A percentile compares a stretch with the other conserved stretches of the same genome.
phyloP scores from a whole-genome alignment of 2,329 filamentous ascomycete species.

The Diaporthe velutina region DNA sequence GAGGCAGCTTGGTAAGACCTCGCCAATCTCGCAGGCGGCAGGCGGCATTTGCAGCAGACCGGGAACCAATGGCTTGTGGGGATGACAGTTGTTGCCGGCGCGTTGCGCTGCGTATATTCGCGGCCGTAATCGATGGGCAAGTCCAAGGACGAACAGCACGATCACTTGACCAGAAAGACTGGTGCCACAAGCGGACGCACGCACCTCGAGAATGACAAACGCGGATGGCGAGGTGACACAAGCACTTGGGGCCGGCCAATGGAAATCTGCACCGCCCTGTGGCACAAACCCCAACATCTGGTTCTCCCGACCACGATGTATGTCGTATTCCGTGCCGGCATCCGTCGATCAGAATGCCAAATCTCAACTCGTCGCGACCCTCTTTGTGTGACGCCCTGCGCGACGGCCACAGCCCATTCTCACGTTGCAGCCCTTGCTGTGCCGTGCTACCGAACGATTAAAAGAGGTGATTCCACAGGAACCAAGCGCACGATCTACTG shows the following conservation, averaged over 20 bases:
- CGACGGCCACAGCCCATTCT: slow-evolving; percentile 10
- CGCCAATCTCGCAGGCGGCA: slow-evolving; percentile 53
- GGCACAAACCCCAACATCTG: slow-evolving; percentile 31
- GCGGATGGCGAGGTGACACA: slow-evolving; percentile 25
- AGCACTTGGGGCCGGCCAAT: neutral
- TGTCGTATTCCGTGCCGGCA: slow-evolving; percentile 38
- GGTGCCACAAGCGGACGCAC: slow-evolving; percentile 26
- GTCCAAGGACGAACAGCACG: slow-evolving; percentile 18
- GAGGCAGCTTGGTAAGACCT: slow-evolving; percentile 47
- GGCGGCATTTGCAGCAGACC: slow-evolving; percentile 35
- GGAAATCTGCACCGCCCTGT: slow-evolving; percentile 2
- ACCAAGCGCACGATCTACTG: slow-evolving; percentile 19
- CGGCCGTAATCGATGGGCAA: slow-evolving; percentile 27
- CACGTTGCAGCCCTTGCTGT: slow-evolving; percentile 11
- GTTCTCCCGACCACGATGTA: slow-evolving; percentile 37
- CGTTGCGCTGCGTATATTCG: neutral
- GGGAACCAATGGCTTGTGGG: slow-evolving; percentile 29
- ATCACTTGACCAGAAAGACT: slow-evolving; percentile 34
- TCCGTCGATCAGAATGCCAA: slow-evolving; percentile 37
- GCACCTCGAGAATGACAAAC: slow-evolving; percentile 32
- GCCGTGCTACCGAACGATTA: slow-evolving; percentile 30
- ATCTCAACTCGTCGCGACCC: slow-evolving; percentile 30
- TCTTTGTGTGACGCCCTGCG: slow-evolving; percentile 8
- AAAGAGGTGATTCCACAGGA: slow-evolving; percentile 13
- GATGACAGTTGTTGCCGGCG: neutral